Base-by-base conservation (phyloP, 768 basidiomycete genomes). In the Boletus sp. region DNA sequence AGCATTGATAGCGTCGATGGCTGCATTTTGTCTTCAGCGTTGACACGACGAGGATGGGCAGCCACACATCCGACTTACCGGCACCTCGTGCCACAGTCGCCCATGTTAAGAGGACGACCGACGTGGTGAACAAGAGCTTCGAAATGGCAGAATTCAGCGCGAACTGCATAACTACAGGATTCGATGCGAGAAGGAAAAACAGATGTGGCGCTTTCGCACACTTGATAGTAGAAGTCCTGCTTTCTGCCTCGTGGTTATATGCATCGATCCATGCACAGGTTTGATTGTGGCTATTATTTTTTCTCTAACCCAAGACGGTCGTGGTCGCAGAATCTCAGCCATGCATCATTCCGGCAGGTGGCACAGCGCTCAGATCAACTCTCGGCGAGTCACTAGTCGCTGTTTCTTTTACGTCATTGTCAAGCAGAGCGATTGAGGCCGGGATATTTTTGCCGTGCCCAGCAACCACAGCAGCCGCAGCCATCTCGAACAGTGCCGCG, bases 141-240 rank as follows among this genome's bases (percentile, higher is more conserved):
- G 53, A 23, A 23, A 52, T n/a, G 17, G 37, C 14, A 19, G 39
- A 37, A 15, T 14, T 4, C 45, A 23, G 47, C 4, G 35, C 30
- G 41, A 53, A 19, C 29, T 23, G 50, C 62, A 64, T 64, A 43
- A 2, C 34, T 21, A 7, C 33, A 40, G n/a, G 30, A 15, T 19
- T 51, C 14, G 32, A 29, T 6, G 37, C 7, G 13, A 21, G 32
- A 30, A 41, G 21, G 21, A 41, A 33, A 25, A 30, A 19, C 17
- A 49, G n/a, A 49, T 40, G 45, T 11, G 2, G 33, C 4, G 29
- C 8, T 15, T 30, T 40, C 19, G 35, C 30, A 30, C 23, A 17
- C n/a, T 9, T 34, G 30, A 34, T 48, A 32, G 43, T 46, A 25
- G n/a, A 14, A 23, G 35, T 14, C 11, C 7, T 42, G 5, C 15